A percentile compares a stretch with the other conserved stretches of the same genome.
phyloP scores from a whole-genome alignment of 1,284 basidiomycete genomes.

The Anthracocystis walkeri region DNA sequence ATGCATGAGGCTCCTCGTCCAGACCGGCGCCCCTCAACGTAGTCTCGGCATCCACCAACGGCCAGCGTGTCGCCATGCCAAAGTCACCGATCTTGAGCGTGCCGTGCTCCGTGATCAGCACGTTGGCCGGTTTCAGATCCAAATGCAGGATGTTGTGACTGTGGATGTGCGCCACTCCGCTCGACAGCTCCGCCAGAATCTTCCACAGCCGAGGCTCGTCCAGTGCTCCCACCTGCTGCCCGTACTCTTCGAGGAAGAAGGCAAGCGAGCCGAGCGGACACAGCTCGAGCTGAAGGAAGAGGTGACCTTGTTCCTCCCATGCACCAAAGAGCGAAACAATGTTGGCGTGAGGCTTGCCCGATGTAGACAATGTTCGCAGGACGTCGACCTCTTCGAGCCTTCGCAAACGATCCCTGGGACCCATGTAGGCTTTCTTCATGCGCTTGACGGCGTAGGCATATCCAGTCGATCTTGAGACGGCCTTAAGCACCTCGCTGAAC shows the following conservation, averaged over 20 bases:
- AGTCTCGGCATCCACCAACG: constrained; percentile 53
- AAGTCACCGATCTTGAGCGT: constrained; percentile 98
- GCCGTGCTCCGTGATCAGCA: constrained; percentile 89
- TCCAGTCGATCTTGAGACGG: constrained; percentile 77
- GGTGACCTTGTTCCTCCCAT: constrained; percentile 92
- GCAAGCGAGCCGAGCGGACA: constrained; percentile 92
- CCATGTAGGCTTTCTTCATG: constrained; percentile 87
- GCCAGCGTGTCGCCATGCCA: constrained; percentile 74
- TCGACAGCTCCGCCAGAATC: constrained; percentile 86
- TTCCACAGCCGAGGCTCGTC: constrained; percentile 98
- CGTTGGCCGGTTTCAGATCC: constrained; percentile 97
- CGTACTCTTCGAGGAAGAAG: constrained; percentile 92
- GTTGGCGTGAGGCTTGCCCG: constrained; percentile 48
- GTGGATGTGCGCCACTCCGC: constrained; percentile 87
- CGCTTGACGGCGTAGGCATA: constrained; percentile 90
- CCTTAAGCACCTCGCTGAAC: constrained; percentile 94
- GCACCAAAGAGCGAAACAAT: constrained; percentile 92
- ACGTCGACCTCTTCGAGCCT: constrained; percentile 96
- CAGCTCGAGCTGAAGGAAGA: constrained; percentile 94
- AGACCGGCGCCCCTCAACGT: constrained; percentile 62
- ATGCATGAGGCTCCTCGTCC: constrained; percentile 21
- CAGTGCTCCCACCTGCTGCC: constrained; percentile 81
- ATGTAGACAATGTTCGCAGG: constrained; percentile 79
- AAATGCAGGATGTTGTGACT: constrained; percentile 89
- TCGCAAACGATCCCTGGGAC: constrained; percentile 84